phyloP scores from a whole-genome alignment of 176 grass and related monocot genomes.

The Aegilops bicornis region DNA sequence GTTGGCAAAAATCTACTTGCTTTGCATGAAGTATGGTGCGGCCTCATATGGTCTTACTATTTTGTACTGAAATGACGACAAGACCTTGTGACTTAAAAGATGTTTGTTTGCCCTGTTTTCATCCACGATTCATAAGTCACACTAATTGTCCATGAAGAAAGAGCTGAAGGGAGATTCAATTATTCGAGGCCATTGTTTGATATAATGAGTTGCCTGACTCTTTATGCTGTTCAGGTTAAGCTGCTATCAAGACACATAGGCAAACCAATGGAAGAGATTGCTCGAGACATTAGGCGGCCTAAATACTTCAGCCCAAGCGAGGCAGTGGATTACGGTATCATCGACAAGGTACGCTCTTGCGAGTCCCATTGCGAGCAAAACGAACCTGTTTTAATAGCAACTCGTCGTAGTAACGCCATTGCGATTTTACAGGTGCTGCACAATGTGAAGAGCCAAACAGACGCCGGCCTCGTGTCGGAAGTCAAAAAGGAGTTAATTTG shows the following conservation, averaged over 20 bases:
- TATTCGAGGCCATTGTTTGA: neutral
- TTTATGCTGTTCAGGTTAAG: constrained; percentile 55
- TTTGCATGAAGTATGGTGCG: neutral
- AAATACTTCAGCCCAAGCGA: constrained; percentile 95
- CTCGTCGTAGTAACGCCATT: neutral
- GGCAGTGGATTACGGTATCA: constrained; percentile 89
- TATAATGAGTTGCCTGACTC: constrained; percentile 14
- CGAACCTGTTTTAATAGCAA: neutral
- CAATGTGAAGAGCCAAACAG: constrained; percentile 60
- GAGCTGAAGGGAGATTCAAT: neutral
- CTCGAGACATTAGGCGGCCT: constrained; percentile 68
- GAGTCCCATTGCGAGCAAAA: neutral
- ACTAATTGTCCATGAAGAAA: neutral
- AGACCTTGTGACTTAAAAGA: neutral
- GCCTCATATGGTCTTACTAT: neutral
- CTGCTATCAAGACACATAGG: constrained; percentile 69
- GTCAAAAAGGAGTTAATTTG: constrained; percentile 75
- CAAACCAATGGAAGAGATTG: constrained; percentile 70
- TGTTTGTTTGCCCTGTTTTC: neutral
- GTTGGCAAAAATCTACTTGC: neutral
- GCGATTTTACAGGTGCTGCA: constrained; percentile 67
- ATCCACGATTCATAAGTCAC: neutral
- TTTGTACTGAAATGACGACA: neutral
- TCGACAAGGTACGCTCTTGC: constrained; percentile 68
- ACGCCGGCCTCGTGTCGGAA: constrained; percentile 53